These are phyloP conservation scores for Polygonum aviculare DNA, from an alignment of 148 eudicot genomes.

Conservation along the genomic window DNA sequence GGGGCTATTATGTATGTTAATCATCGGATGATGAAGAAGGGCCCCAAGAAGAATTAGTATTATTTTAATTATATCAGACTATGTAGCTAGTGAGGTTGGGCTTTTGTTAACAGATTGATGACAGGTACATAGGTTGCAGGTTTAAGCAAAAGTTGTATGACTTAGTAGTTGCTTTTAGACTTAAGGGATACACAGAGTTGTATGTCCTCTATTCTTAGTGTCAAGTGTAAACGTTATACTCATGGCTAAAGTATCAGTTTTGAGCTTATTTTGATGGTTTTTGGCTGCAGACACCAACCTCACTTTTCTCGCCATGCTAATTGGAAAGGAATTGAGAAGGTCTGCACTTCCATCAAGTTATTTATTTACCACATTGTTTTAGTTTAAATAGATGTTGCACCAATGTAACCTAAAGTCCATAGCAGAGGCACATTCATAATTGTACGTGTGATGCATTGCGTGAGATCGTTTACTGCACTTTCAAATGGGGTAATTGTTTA, in stretches of 20 bases:
- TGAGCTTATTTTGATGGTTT: conserved; percentile 14
- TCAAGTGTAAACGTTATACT: conserved; percentile 1
- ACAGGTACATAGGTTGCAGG: conserved; percentile 71
- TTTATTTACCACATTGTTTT: background rate
- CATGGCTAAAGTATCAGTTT: background rate
- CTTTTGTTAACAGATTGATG: conserved; percentile 46
- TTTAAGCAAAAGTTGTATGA: conserved; percentile 74
- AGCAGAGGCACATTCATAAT: background rate
- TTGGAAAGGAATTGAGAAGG: conserved; percentile 94
- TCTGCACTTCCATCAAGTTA: conserved; percentile 17
- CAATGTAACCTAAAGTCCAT: background rate
- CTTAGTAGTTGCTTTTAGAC: conserved; percentile 84
- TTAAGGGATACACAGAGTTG: conserved; percentile 85
- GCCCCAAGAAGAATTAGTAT: no score
- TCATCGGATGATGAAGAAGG: no score
- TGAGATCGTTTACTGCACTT: background rate
- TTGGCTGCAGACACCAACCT: conserved; percentile 65
- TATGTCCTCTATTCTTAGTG: conserved; percentile 36
- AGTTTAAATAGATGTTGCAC: background rate
- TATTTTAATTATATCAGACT: no score
- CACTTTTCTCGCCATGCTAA: conserved; percentile 76
- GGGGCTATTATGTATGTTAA: no score
- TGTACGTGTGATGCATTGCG: background rate
- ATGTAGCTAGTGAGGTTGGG: no score
- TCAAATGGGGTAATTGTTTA: background rate